Evolutionary conservation across 495 filamentous ascomycete species (phyloP).

Genomic region (Saxophila tyrrhenica): DNA sequence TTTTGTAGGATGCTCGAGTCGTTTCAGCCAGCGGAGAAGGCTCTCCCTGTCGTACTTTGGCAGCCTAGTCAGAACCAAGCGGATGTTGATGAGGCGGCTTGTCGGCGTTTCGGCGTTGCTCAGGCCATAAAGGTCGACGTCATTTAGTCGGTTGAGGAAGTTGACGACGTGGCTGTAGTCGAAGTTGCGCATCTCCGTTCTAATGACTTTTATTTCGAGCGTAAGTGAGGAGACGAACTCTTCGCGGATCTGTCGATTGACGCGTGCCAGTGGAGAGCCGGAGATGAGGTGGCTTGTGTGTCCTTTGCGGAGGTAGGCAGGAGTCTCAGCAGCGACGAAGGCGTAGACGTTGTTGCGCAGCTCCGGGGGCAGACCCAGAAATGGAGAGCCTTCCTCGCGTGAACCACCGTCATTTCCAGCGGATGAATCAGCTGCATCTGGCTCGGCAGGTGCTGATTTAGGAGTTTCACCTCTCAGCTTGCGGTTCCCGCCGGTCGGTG

Average conservation of each 20-base stretch:
- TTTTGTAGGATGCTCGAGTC: constrained; percentile 5
- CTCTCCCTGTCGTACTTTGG: background rate
- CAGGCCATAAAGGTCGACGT: background rate
- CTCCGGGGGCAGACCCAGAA: constrained; percentile 4
- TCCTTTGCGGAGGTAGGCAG: background rate
- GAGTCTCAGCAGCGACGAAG: background rate
- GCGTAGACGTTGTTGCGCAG: constrained; percentile 6
- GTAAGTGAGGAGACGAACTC: background rate
- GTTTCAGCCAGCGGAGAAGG: constrained; percentile 7
- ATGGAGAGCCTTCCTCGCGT: too few species aligned
- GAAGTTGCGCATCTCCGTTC: background rate
- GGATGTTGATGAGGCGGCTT: background rate
- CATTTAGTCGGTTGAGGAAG: constrained; percentile 7
- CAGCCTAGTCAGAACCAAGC: background rate
- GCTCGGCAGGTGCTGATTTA: too few species aligned
- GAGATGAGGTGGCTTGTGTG: background rate
- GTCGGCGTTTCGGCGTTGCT: background rate
- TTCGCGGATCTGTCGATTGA: constrained; percentile 7
- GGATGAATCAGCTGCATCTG: too few species aligned
- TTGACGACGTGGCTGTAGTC: constrained; percentile 8
- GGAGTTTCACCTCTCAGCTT: too few species aligned
- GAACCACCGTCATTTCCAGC: too few species aligned
- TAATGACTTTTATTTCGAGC: background rate
- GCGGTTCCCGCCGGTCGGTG: too few species aligned
- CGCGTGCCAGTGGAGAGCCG: background rate